Evolutionary conservation across 2,329 filamentous ascomycete species (phyloP).

Genomic region (Fusarium pseudocircinatum): DNA sequence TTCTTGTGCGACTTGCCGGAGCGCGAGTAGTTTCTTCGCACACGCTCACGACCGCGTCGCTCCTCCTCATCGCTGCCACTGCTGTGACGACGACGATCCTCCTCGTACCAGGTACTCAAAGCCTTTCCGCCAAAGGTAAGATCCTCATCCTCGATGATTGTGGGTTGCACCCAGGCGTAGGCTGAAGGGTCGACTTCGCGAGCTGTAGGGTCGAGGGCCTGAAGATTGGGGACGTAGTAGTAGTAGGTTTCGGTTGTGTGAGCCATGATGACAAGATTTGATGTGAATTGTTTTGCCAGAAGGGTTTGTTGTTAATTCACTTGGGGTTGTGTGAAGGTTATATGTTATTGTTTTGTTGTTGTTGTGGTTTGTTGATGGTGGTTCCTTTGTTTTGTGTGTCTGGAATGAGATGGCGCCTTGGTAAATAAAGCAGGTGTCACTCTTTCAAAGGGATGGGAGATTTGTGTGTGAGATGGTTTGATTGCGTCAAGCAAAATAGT

Average conservation of each 20-base stretch:
- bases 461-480: conserved; percentile 7
- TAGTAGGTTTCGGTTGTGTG: conserved; percentile 45
- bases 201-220: conserved; percentile 47
- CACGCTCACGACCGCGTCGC: conserved; percentile 52
- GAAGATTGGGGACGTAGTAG: conserved; percentile 48
- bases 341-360: conserved; percentile 11
- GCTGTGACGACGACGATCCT: conserved; percentile 60
- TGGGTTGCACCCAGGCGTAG: conserved; percentile 62
- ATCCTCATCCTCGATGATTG: conserved; percentile 69
- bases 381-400: conserved; percentile 30
- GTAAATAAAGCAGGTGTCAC: conserved; percentile 31
- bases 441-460: conserved; percentile 3
- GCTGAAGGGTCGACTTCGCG: conserved; percentile 48
- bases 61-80: conserved; percentile 52
- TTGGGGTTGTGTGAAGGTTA: not conserved
- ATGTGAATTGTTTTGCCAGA: not conserved
- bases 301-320: conserved; percentile 3
- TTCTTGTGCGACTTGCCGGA: conserved; percentile 47
- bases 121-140: conserved; percentile 70
- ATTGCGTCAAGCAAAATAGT: conserved; percentile 36
- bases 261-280: conserved; percentile 29
- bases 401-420: conserved; percentile 27
- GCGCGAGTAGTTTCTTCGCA: conserved; percentile 45
- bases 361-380: not conserved
- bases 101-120: conserved; percentile 68